Evolutionary conservation across 345 rosid genomes (phyloP).

Genomic region (Capsella bursapastoris): DNA sequence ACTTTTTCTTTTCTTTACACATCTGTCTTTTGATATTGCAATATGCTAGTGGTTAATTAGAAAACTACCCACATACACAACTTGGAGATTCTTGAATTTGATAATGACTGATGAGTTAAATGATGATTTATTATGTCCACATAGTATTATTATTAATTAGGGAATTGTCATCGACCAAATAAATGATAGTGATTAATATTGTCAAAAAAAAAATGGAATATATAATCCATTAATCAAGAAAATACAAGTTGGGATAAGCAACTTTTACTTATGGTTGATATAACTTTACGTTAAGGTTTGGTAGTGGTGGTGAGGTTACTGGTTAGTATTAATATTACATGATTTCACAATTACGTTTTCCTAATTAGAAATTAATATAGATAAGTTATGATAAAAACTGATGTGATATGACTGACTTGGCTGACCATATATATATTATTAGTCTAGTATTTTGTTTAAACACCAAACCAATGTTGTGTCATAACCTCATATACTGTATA

Average conservation of each 20-base stretch:
- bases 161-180: background rate
- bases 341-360: background rate
- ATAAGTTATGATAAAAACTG: background rate
- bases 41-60: background rate
- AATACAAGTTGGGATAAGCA: background rate
- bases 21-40: background rate
- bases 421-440: background rate
- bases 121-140: background rate
- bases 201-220: background rate
- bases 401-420: background rate
- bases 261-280: background rate
- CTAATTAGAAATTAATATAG: background rate
- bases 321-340: background rate
- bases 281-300: background rate
- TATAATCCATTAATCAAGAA: background rate
- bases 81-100: conserved; percentile 13
- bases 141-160: background rate
- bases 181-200: conserved; percentile 4
- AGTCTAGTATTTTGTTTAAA: background rate
- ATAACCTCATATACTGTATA: background rate
- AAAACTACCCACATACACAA: background rate
- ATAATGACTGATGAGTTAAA: background rate
- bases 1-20: background rate
- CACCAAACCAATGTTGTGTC: background rate
- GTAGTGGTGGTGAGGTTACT: background rate